Base-by-base conservation (phyloP, 345 rosid species). In the Hevea brasiliensis region DNA sequence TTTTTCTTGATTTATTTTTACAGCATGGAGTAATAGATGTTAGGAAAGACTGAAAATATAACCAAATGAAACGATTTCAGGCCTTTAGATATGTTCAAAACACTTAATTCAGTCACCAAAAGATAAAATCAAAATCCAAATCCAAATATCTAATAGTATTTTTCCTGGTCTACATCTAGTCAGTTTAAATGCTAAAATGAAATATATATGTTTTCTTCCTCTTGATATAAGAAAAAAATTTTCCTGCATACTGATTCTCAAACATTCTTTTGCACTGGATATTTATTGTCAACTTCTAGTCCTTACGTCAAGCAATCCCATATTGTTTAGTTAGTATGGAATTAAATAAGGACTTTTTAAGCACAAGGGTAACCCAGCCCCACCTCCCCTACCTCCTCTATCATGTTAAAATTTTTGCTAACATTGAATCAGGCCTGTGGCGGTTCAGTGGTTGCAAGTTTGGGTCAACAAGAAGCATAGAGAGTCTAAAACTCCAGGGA, bases 381-480 rank as follows among this genome's bases (percentile, higher is more conserved):
- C 37, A 32, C 7, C 23, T 32, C 21, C 0, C 11, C 21, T 40
- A 40, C 37, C 37, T 37, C n/a, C n/a, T n/a, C n/a, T n/a, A n/a
- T n/a, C 2, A 60, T 32, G 20, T 60, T 62, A 37, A n/a, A 7
- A 35, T 8, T 42, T 63, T n/a, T 9, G 41, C 47, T 23, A 63
- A 27, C 21, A 47, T 13, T 44, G 35, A 65, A 65, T 10, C 35
- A 41, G 72, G 7, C 5, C 20, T 45, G 17, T 23, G 67, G n/a
- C n/a, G n/a, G n/a, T n/a, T n/a, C n/a, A n/a, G n/a, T n/a, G n/a
- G n/a, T n/a, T n/a, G n/a, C n/a, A n/a, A n/a, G n/a, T n/a, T n/a
- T n/a, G n/a, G n/a, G 35, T 73, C 70, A 35, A 74, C 27, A 47
- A 57, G 65, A 74, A 74, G 23, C 51, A 70, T 42, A 21, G 41